Conservation (phyloP, 805 yeast species). For the Cyberlindnera maclurae region DNA sequence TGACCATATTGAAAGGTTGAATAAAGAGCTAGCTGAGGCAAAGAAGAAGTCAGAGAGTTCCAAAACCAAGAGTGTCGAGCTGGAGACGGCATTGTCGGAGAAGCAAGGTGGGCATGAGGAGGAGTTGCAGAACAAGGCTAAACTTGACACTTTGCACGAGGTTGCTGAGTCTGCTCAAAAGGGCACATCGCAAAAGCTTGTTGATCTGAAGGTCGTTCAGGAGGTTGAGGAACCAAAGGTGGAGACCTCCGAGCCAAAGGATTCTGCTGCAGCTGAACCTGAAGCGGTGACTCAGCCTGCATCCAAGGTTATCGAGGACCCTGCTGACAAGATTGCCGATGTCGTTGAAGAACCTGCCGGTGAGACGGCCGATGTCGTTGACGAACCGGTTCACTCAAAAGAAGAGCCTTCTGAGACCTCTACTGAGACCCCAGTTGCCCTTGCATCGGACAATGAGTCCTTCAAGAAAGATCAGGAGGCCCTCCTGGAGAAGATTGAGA, state of each 20-base stretch:
- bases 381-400: too few relatives aligned
- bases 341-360: too few relatives aligned
- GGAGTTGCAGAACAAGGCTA: slow-evolving; percentile 10
- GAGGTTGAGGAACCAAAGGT: slow-evolving; percentile 1
- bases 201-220: slow-evolving; percentile 2
- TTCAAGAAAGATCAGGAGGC: slow-evolving; percentile 12
- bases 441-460: slow-evolving; percentile 2
- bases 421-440: slow-evolving; percentile 3
- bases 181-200: slow-evolving; percentile 8
- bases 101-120: slow-evolving; percentile 11
- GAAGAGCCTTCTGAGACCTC: too few relatives aligned
- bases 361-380: too few relatives aligned
- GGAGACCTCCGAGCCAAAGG: slow-evolving; percentile 3
- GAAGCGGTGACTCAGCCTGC: slow-evolving; percentile 1
- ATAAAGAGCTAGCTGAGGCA: slow-evolving; percentile 8
- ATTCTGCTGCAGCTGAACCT: slow-evolving; percentile 6
- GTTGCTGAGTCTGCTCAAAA: slow-evolving; percentile 11
- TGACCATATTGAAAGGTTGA: slow-evolving; percentile 12
- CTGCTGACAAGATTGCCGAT: too few relatives aligned
- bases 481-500: slow-evolving; percentile 13
- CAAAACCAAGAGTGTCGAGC: slow-evolving; percentile 6
- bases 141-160: slow-evolving; percentile 14
- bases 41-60: slow-evolving; percentile 10
- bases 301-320: too few relatives aligned
- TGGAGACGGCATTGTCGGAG: slow-evolving; percentile 5